Percentiles rank a stretch among this genome's conserved stretches.
Conservation (phyloP, 257 asterid genomes). For the Fraxinus cuspidata region DNA sequence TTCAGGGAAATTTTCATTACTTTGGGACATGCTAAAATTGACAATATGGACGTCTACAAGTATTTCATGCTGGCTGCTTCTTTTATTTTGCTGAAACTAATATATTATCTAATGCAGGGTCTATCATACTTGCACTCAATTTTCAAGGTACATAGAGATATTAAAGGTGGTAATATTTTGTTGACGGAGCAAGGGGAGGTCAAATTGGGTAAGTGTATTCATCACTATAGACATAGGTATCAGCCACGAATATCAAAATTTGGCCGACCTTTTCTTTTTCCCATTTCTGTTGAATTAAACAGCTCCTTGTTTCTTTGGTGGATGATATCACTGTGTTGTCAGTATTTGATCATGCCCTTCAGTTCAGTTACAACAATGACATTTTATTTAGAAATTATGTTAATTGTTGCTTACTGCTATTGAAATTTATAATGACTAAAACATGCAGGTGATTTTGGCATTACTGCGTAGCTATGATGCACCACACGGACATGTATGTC, state of each 20-base stretch:
- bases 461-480: too few species aligned
- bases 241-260: conserved; percentile 13
- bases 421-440: conserved; percentile 23
- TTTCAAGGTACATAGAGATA: conserved; percentile 98
- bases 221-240: neutral
- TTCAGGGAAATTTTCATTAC: neutral
- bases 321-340: conserved; percentile 15
- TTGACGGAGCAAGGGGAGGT: conserved; percentile 98
- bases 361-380: conserved; percentile 13
- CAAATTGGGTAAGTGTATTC: conserved; percentile 75
- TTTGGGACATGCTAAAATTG: conserved; percentile 15
- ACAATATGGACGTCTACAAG: neutral
- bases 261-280: conserved; percentile 11
- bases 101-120: conserved; percentile 62
- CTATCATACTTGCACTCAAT: conserved; percentile 92
- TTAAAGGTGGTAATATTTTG: conserved; percentile 96
- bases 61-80: conserved; percentile 26
- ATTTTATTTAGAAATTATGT: conserved; percentile 18
- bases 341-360: conserved; percentile 18
- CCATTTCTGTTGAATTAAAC: conserved; percentile 4
- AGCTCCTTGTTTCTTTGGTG: conserved; percentile 24
- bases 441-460: conserved; percentile 95
- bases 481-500: too few species aligned
- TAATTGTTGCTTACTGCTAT: conserved; percentile 13
- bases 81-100: conserved; percentile 23